phyloP scores from a whole-genome alignment of 2,329 filamentous ascomycete species.

The Penicillium sumatraense region DNA sequence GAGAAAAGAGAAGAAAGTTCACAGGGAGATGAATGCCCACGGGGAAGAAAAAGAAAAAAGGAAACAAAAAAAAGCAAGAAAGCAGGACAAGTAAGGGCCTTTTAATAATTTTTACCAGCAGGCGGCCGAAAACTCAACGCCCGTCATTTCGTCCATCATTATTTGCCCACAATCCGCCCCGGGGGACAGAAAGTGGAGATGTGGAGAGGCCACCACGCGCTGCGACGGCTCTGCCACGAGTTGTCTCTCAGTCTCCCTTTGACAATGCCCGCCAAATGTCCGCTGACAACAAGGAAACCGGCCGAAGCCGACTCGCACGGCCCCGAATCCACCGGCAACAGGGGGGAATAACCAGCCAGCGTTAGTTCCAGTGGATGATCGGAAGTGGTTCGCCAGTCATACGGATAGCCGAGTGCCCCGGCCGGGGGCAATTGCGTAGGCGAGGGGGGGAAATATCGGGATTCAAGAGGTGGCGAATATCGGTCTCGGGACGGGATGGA shows the following conservation, averaged over 20 bases:
- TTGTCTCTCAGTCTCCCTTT: neutral
- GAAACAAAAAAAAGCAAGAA: neutral
- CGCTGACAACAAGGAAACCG: conserved; percentile 15
- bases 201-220: conserved; percentile 23
- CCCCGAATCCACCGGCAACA: conserved; percentile 12
- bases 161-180: conserved; percentile 3
- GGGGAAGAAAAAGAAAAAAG: conserved; percentile 19
- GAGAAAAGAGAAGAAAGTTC: conserved; percentile 3
- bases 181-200: conserved; percentile 19
- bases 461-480: conserved; percentile 13
- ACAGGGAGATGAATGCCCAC: conserved; percentile 13
- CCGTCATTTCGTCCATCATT: conserved; percentile 6
- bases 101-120: conserved; percentile 24
- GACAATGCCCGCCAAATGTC: neutral
- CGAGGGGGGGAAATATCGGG: conserved; percentile 3
- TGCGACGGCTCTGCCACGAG: conserved; percentile 15
- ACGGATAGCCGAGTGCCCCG: conserved; percentile 15
- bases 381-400: conserved; percentile 23
- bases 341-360: conserved; percentile 18
- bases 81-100: conserved; percentile 8
- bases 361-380: conserved; percentile 16
- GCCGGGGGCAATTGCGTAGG: conserved; percentile 8
- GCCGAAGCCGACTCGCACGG: conserved; percentile 26
- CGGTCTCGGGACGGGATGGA: conserved; percentile 5
- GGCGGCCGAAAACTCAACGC: neutral